A percentile compares a stretch with the other conserved stretches of the same genome.
These are phyloP conservation scores for Fraxinus excelsior DNA, from an alignment of 257 asterid species.

Conservation along the genomic window DNA sequence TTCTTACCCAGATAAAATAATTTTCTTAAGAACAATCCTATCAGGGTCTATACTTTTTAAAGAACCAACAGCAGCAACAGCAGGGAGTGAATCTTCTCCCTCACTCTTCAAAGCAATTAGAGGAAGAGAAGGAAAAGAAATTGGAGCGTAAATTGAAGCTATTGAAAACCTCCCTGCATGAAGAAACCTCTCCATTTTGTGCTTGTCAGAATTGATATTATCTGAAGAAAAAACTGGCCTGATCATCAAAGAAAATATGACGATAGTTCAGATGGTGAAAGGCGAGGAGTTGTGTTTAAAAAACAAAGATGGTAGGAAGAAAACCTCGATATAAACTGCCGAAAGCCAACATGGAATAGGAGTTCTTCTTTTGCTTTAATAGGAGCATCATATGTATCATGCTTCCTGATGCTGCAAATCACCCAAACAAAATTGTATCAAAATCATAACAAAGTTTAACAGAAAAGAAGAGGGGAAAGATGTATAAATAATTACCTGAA, in stretches of 20 bases:
- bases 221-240: constrained; percentile 92
- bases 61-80: constrained; percentile 85
- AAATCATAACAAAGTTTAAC: constrained; percentile 9
- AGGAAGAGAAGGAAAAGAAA: constrained; percentile 77
- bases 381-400: constrained; percentile 76
- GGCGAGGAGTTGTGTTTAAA: neutral
- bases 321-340: constrained; percentile 79
- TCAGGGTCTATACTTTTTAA: constrained; percentile 79
- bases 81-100: constrained; percentile 56
- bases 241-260: constrained; percentile 28
- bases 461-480: constrained; percentile 9
- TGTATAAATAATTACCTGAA: constrained; percentile 63
- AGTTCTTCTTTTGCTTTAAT: constrained; percentile 94
- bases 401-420: constrained; percentile 73
- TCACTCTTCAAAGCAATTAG: constrained; percentile 68
- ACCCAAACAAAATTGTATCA: constrained; percentile 18
- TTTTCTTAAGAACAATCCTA: constrained; percentile 82
- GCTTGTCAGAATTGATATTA: constrained; percentile 70
- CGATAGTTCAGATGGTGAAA: neutral
- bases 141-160: constrained; percentile 90
- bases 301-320: neutral
- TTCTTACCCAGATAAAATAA: constrained; percentile 88
- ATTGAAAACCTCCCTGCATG: constrained; percentile 83
- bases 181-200: constrained; percentile 98
- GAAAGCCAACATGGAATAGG: constrained; percentile 90